phyloP scores from a whole-genome alignment of 805 yeast species.

The Ogataea saltuana region DNA sequence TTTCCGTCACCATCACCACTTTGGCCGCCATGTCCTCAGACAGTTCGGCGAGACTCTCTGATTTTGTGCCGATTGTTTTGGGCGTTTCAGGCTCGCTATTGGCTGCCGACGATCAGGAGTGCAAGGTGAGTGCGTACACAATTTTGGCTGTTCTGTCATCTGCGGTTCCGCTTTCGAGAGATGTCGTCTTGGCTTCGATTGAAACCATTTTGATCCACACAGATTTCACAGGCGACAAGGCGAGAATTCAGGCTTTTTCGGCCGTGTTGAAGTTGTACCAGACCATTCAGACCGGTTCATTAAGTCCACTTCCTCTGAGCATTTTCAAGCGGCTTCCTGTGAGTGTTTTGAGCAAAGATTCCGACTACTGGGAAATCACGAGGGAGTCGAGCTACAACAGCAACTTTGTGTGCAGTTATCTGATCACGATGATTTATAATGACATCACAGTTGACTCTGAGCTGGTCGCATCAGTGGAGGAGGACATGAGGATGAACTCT shows the following conservation, averaged over 20 bases:
- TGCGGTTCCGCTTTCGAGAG: constrained; percentile 62
- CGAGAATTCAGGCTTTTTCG: constrained; percentile 42
- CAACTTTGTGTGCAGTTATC: constrained; percentile 32
- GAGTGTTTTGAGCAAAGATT: constrained; percentile 19
- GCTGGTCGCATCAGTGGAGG: constrained; percentile 11
- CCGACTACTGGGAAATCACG: constrained; percentile 24
- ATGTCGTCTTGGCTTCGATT: constrained; percentile 59
- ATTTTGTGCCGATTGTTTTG: constrained; percentile 55
- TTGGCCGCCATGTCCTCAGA: constrained; percentile 60
- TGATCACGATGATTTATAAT: constrained; percentile 28
- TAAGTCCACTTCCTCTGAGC: constrained; percentile 30
- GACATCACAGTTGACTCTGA: constrained; percentile 12
- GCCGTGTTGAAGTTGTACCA: constrained; percentile 52
- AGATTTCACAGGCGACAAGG: constrained; percentile 23
- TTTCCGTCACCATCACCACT: constrained; percentile 67
- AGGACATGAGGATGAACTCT: constrained; percentile 18
- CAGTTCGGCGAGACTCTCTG: constrained; percentile 43
- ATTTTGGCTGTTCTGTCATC: constrained; percentile 74
- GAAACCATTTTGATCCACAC: constrained; percentile 50
- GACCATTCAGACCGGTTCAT: constrained; percentile 39
- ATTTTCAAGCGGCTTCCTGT: constrained; percentile 26
- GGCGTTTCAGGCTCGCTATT: constrained; percentile 60
- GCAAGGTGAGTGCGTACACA: constrained; percentile 83
- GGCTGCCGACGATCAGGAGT: constrained; percentile 50
- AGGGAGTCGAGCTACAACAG: constrained; percentile 19